These are phyloP conservation scores for Solanum appendiculatum DNA, from an alignment of 257 asterid species.

Conservation along the genomic window DNA sequence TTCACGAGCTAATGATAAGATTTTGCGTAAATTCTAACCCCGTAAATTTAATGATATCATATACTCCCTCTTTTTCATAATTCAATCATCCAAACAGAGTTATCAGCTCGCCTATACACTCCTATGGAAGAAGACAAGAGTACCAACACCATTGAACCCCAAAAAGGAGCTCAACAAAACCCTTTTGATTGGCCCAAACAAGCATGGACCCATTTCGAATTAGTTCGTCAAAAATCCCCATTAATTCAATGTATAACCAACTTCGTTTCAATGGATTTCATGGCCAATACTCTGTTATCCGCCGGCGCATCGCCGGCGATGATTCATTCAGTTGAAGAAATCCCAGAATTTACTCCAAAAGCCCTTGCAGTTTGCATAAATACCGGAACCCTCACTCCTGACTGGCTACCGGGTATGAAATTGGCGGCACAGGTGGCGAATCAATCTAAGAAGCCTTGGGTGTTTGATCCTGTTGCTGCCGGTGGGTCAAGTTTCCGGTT, in stretches of 20 bases:
- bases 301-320: constrained; percentile 97
- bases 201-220: constrained; percentile 47
- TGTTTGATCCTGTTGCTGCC: constrained; percentile 90
- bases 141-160: constrained; percentile 1
- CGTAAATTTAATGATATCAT: too few species aligned
- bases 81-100: background rate
- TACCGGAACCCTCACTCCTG: constrained; percentile 69
- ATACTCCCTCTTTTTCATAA: background rate
- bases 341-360: constrained; percentile 80
- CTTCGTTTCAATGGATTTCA: constrained; percentile 83
- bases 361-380: constrained; percentile 61
- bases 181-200: constrained; percentile 19
- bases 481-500: constrained; percentile 73
- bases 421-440: constrained; percentile 55
- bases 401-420: constrained; percentile 86
- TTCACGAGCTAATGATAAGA: too few species aligned
- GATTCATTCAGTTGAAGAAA: constrained; percentile 65
- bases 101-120: background rate
- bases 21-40: too few species aligned
- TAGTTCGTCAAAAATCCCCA: constrained; percentile 46
- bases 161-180: background rate
- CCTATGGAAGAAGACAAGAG: constrained; percentile 13
- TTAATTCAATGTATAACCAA: constrained; percentile 86
- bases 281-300: constrained; percentile 75
- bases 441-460: constrained; percentile 63